phyloP scores from a whole-genome alignment of 2,329 filamentous ascomycete species.

The Hypoxylon sp. region DNA sequence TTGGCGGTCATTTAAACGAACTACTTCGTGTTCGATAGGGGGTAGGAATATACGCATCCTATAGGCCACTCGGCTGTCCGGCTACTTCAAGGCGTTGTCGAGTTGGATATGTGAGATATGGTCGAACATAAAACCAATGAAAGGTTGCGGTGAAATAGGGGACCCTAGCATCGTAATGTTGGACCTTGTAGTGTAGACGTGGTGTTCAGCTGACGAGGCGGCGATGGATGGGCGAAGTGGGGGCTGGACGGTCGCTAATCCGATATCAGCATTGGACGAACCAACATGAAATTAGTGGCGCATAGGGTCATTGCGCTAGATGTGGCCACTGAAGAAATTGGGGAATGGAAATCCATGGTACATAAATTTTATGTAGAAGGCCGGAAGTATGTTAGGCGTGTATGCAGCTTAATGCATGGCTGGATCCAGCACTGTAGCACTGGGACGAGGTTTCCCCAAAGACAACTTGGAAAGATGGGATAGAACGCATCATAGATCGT shows the following conservation, averaged over 20 bases:
- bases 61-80: neutral
- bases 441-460: slow-evolving; percentile 9
- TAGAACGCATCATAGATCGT: slow-evolving; percentile 15
- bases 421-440: neutral
- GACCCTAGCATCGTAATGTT: slow-evolving; percentile 1
- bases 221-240: slow-evolving; percentile 19
- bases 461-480: neutral
- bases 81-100: neutral
- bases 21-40: neutral
- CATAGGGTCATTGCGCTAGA: neutral
- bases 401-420: too few relatives aligned
- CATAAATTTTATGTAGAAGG: neutral
- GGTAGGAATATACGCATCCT: slow-evolving; percentile 3
- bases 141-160: slow-evolving; percentile 10
- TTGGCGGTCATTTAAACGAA: slow-evolving; percentile 7
- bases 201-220: slow-evolving; percentile 33
- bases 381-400: too few relatives aligned
- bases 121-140: slow-evolving; percentile 21
- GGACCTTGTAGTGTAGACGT: slow-evolving; percentile 3
- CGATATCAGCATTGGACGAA: neutral
- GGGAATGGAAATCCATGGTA: too few relatives aligned
- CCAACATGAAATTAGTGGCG: slow-evolving; percentile 27
- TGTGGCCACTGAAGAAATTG: neutral
- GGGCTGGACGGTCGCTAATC: slow-evolving; percentile 24
- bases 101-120: slow-evolving; percentile 9